Conservation (phyloP, 768 basidiomycete species). For the Mycena indigotica region DNA sequence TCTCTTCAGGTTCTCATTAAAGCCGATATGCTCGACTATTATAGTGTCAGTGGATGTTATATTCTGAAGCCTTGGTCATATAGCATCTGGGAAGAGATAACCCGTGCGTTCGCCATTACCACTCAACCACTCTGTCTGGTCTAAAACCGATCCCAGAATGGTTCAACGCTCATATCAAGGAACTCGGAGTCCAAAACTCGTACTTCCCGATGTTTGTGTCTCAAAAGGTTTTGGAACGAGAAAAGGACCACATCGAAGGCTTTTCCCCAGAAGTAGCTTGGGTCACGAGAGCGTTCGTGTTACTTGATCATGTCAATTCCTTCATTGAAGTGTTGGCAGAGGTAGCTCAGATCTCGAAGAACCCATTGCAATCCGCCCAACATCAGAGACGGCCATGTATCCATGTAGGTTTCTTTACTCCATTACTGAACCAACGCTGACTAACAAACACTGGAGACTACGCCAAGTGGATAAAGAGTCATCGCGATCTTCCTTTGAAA, state of each 20-base stretch:
- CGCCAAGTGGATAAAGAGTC: constrained; percentile 97
- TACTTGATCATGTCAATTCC: background rate
- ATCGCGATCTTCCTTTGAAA: constrained; percentile 95
- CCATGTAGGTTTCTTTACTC: constrained; percentile 64
- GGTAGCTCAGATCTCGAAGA: constrained; percentile 94
- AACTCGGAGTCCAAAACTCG: constrained; percentile 92
- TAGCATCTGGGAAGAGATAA: constrained; percentile 95
- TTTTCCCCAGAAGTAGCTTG: constrained; percentile 99
- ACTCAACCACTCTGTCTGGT: background rate
- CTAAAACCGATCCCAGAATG: constrained; percentile 74
- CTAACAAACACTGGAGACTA: constrained; percentile 62
- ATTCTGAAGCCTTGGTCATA: constrained; percentile 98
- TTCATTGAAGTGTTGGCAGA: constrained; percentile 39
- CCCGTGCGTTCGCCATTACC: constrained; percentile 53
- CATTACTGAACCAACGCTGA: background rate
- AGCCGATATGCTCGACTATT: constrained; percentile 99
- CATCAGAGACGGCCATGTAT: constrained; percentile 99
- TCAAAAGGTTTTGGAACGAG: constrained; percentile 85
- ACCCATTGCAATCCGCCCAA: constrained; percentile 96
- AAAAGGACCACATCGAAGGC: constrained; percentile 98
- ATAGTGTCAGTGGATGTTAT: constrained; percentile 98
- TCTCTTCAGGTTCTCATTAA: constrained; percentile 84
- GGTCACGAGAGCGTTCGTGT: constrained; percentile 91
- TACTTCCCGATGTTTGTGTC: constrained; percentile 99
- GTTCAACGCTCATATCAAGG: constrained; percentile 93